phyloP scores from a whole-genome alignment of 2,329 filamentous ascomycete genomes.

The Mariannaea sp. region DNA sequence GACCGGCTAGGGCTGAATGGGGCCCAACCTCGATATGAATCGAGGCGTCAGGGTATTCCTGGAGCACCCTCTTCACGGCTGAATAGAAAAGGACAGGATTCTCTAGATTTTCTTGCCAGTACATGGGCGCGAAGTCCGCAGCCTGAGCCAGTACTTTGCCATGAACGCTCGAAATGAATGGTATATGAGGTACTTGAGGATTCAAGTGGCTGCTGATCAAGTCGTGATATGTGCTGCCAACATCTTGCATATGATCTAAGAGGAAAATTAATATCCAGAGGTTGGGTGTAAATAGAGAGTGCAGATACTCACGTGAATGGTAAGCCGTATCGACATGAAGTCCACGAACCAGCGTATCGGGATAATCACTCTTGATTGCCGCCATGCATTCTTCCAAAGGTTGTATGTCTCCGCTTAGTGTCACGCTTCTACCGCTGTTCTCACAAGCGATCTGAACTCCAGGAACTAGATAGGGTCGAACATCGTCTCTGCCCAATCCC shows the following conservation, averaged over 20 bases:
- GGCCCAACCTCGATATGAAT: conserved; percentile 37
- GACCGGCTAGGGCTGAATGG: conserved; percentile 34
- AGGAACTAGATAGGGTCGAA: background rate
- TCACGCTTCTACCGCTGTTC: conserved; percentile 11
- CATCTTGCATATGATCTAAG: background rate
- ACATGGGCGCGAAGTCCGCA: background rate
- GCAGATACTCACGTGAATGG: conserved; percentile 12
- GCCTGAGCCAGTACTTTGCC: background rate
- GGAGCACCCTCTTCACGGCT: background rate
- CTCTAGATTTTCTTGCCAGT: background rate
- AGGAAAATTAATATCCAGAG: background rate
- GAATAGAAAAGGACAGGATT: background rate
- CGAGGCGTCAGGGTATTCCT: background rate
- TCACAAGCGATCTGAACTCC: conserved; percentile 18
- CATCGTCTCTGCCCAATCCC: background rate
- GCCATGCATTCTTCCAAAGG: background rate
- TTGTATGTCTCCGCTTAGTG: conserved; percentile 7
- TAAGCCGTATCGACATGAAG: conserved; percentile 16
- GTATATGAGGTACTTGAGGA: too few relatives aligned
- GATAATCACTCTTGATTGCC: background rate
- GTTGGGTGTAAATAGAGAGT: too few relatives aligned
- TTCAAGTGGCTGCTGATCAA: conserved; percentile 29
- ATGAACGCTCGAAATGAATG: conserved; percentile 14
- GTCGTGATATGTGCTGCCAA: background rate
- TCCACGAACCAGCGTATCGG: conserved; percentile 4